Evolutionary conservation across 129 eudicot species (phyloP).

Genomic region (Helianthus tuberosus): DNA sequence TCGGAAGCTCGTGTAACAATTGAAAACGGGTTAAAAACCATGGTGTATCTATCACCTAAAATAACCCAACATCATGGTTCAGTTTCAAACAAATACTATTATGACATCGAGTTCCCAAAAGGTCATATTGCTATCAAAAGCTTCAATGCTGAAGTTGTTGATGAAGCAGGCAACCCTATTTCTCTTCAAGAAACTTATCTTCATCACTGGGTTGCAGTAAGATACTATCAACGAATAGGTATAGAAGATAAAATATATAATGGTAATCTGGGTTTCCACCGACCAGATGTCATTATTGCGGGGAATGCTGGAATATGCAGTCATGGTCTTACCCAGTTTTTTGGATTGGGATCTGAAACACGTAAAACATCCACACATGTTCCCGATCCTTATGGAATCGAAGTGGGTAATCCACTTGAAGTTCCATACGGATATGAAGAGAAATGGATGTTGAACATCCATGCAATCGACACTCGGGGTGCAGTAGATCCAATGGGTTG

Average conservation of each 20-base stretch:
- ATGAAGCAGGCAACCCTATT: constrained; percentile 52
- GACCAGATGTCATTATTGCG: constrained; percentile 43
- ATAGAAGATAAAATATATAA: constrained; percentile 9
- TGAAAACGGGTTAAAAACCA: constrained; percentile 43
- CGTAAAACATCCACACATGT: constrained; percentile 59
- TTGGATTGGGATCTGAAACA: constrained; percentile 85
- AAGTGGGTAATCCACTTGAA: constrained; percentile 64
- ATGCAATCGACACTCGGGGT: constrained; percentile 74
- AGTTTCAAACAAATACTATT: constrained; percentile 41
- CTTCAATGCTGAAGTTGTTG: constrained; percentile 70
- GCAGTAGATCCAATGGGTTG: constrained; percentile 63
- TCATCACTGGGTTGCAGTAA: constrained; percentile 57
- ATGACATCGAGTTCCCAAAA: constrained; percentile 54
- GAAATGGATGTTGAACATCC: constrained; percentile 67
- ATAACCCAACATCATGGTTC: constrained; percentile 52
- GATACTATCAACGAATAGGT: constrained; percentile 43
- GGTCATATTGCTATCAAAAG: constrained; percentile 65
- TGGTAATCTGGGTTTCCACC: not conserved
- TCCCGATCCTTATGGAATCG: constrained; percentile 94
- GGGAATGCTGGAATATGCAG: constrained; percentile 64
- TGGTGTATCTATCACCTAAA: constrained; percentile 52
- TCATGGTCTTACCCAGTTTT: constrained; percentile 51
- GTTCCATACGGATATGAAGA: constrained; percentile 74
- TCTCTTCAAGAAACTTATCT: constrained; percentile 66
- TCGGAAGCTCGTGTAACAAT: constrained; percentile 29